Evolutionary conservation across 257 asterid species (phyloP).

Genomic region (Nicotiana paniculata): DNA sequence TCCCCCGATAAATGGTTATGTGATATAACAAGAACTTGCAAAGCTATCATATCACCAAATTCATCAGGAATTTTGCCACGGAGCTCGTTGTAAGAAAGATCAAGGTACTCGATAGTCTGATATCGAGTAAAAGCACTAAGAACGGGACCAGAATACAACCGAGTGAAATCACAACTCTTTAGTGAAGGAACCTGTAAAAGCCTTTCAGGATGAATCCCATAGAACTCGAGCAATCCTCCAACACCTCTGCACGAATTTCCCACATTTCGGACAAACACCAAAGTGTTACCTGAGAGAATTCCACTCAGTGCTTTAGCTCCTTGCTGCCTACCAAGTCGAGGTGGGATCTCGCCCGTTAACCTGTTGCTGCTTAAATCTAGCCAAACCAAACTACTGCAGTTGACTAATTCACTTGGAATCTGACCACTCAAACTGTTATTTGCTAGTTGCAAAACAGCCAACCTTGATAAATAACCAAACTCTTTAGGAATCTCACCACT

Average conservation of each 20-base stretch:
- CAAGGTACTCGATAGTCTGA: constrained; percentile 85
- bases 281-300: constrained; percentile 76
- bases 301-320: constrained; percentile 81
- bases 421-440: constrained; percentile 71
- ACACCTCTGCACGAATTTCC: constrained; percentile 94
- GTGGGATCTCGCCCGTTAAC: constrained; percentile 74
- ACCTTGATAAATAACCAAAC: constrained; percentile 51
- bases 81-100: constrained; percentile 79
- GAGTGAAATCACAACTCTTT: constrained; percentile 73
- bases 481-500: constrained; percentile 65
- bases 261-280: constrained; percentile 76
- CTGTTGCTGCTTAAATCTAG: constrained; percentile 67
- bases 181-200: constrained; percentile 70
- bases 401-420: constrained; percentile 65
- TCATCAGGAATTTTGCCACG: constrained; percentile 82
- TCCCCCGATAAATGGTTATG: constrained; percentile 88
- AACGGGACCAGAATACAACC: constrained; percentile 82
- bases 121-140: constrained; percentile 73
- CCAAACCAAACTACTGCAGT: constrained; percentile 85
- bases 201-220: constrained; percentile 81
- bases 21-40: constrained; percentile 74
- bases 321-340: constrained; percentile 69
- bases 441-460: constrained; percentile 83
- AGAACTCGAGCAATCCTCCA: constrained; percentile 83
- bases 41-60: constrained; percentile 86